phyloP scores from a whole-genome alignment of 495 filamentous ascomycete species.

The Diplogelasinospora grovesii region DNA sequence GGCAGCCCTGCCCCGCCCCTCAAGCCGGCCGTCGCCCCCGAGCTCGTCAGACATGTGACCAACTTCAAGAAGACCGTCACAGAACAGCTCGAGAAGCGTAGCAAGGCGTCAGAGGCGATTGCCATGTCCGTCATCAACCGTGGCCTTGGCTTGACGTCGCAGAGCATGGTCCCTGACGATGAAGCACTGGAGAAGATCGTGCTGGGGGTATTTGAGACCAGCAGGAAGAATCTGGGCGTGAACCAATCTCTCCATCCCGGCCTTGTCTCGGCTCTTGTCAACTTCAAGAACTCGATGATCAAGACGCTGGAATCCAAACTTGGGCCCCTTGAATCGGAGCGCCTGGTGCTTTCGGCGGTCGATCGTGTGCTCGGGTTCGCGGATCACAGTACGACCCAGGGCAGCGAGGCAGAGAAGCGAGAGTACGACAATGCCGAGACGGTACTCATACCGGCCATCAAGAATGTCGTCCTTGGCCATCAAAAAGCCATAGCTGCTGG shows the following conservation, averaged over 20 bases:
- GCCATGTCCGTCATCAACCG: slow-evolving; percentile 30
- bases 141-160: slow-evolving; percentile 21
- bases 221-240: slow-evolving; percentile 12
- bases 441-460: slow-evolving; percentile 21
- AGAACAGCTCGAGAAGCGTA: slow-evolving; percentile 16
- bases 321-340: slow-evolving; percentile 21
- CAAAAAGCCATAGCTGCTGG: slow-evolving; percentile 12
- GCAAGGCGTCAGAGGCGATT: slow-evolving; percentile 14
- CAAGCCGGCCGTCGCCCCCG: slow-evolving; percentile 22
- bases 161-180: slow-evolving; percentile 17
- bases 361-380: slow-evolving; percentile 30
- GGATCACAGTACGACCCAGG: slow-evolving; percentile 23
- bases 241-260: slow-evolving; percentile 19
- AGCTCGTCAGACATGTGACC: slow-evolving; percentile 17
- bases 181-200: slow-evolving; percentile 25
- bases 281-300: slow-evolving; percentile 22
- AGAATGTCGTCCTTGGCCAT: slow-evolving; percentile 15
- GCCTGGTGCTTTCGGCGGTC: slow-evolving; percentile 29
- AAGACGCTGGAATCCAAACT: slow-evolving; percentile 20
- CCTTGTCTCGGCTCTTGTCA: slow-evolving; percentile 17
- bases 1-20: slow-evolving; percentile 13
- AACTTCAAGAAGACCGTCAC: slow-evolving; percentile 26
- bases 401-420: slow-evolving; percentile 16
- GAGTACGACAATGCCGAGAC: slow-evolving; percentile 22
- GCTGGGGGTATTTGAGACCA: slow-evolving; percentile 22